Evolutionary conservation across 805 yeast genomes (phyloP).

Genomic region (Metschnikowia borealis): DNA sequence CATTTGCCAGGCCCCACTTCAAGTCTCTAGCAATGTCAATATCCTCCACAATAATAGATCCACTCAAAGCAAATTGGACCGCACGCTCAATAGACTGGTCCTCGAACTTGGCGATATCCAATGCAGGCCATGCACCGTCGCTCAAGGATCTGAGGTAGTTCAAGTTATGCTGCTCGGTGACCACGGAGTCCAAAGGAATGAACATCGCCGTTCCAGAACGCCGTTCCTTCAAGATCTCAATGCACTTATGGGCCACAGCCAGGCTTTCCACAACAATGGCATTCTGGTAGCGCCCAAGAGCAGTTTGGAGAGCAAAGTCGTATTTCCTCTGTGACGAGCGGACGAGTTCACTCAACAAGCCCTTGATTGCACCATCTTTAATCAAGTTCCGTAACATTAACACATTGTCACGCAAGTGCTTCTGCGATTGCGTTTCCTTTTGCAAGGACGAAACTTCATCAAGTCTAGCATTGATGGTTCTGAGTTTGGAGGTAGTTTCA

Average conservation of each 20-base stretch:
- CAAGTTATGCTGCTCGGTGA: conserved; percentile 48
- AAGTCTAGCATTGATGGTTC: conserved; percentile 54
- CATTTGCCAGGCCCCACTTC: conserved; percentile 49
- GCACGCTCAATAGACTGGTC: conserved; percentile 71
- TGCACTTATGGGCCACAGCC: conserved; percentile 68
- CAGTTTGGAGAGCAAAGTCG: conserved; percentile 69
- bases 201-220: conserved; percentile 82
- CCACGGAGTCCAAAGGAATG: conserved; percentile 79
- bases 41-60: conserved; percentile 71
- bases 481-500: conserved; percentile 59
- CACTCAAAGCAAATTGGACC: conserved; percentile 73
- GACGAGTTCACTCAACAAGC: conserved; percentile 74
- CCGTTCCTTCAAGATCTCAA: conserved; percentile 76
- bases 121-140: conserved; percentile 57
- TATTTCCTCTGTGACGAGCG: conserved; percentile 71
- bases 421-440: conserved; percentile 71
- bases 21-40: conserved; percentile 64
- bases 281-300: conserved; percentile 76
- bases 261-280: conserved; percentile 77
- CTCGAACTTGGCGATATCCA: conserved; percentile 66
- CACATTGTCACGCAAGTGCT: conserved; percentile 68
- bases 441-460: conserved; percentile 73
- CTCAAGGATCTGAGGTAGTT: conserved; percentile 51
- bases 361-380: conserved; percentile 73
- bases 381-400: conserved; percentile 63